Conservation (phyloP, 202 grass and related monocot species). For the Carex arenaria region DNA sequence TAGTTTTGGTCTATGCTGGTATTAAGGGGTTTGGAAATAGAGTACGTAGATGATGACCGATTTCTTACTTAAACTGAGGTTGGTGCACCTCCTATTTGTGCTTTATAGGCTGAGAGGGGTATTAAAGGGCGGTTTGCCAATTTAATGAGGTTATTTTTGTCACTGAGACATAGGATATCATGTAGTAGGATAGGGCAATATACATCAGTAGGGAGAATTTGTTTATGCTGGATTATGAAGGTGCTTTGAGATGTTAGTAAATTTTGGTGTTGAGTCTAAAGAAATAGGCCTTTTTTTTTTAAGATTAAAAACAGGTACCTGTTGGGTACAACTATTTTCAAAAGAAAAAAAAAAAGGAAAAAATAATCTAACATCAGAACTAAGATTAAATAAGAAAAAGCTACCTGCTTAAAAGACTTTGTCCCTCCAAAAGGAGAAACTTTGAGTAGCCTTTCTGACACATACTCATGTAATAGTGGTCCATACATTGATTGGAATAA, state of each 20-base stretch:
- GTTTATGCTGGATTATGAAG: neutral
- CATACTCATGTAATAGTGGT: conserved; percentile 56
- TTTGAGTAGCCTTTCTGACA: conserved; percentile 58
- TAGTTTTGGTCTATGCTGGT: neutral
- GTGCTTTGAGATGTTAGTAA: neutral
- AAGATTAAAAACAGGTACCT: neutral
- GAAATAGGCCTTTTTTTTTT: neutral
- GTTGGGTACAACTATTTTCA: neutral
- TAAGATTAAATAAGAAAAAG: conserved; percentile 16
- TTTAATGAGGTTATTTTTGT: no score
- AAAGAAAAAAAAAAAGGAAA: neutral
- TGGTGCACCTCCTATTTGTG: neutral
- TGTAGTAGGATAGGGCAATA: neutral
- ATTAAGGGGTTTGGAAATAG: neutral
- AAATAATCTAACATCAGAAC: neutral
- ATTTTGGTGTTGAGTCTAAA: neutral
- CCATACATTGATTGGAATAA: conserved; percentile 77
- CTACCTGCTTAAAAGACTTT: conserved; percentile 56
- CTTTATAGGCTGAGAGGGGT: neutral
- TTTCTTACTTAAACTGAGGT: neutral
- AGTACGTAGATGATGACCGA: neutral
- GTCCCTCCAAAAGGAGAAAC: conserved; percentile 33
- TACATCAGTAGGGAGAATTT: neutral
- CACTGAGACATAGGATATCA: no score
- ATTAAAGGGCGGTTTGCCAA: neutral